Evolutionary conservation across 371 early-diverging fungal genomes (phyloP), one percentile per base, ranked within the genome.

Genomic region (Mortierella sp.): DNA sequence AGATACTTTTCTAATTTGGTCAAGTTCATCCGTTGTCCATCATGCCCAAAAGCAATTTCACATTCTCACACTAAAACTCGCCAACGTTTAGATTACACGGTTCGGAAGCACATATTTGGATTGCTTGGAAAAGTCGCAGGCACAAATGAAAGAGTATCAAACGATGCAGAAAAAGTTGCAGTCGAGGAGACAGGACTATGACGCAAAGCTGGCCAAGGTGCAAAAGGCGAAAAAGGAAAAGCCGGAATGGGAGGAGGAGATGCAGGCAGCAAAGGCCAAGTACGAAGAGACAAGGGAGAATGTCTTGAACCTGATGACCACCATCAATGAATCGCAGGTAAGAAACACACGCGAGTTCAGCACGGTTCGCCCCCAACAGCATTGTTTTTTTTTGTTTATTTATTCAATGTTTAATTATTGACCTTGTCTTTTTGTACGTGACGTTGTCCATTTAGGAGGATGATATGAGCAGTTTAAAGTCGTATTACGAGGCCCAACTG

Each of bases 141-240:
- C 84, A 16, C 91, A 92, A 44, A 92, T 93, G 84, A 94, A 95
- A 75, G 93, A 94, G 45, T 95, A 95, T 72, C 78, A 83, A 73
- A 73, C 89, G 13, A 77, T 97, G 78, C 93, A 96, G 77, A 94
- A 93, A 80, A 98, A 98, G 86, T 90, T 98, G 10, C 97, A 97
- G 74, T 94, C 95, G 75, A 92, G 98, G 50, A 92, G 98, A 74
- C 88, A 96, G 73, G 98, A 99, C 79, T 98, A 96, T 84, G 99
- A 99, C 87, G 93, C 97, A 58, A 98, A 98, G 88, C 88, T 95
- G 38, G 93, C 92, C 88, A 95, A 96, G 80, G 92, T 96, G 28
- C 95, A 96, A 80, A 96, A 96, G 82, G 91, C 94, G 38, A 97
- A 97, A 87, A 98, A 97, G 89, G 97, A 98, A 80, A 96, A 94